phyloP scores from a whole-genome alignment of 2,329 filamentous ascomycete species.

The Chaetomium strumarium region DNA sequence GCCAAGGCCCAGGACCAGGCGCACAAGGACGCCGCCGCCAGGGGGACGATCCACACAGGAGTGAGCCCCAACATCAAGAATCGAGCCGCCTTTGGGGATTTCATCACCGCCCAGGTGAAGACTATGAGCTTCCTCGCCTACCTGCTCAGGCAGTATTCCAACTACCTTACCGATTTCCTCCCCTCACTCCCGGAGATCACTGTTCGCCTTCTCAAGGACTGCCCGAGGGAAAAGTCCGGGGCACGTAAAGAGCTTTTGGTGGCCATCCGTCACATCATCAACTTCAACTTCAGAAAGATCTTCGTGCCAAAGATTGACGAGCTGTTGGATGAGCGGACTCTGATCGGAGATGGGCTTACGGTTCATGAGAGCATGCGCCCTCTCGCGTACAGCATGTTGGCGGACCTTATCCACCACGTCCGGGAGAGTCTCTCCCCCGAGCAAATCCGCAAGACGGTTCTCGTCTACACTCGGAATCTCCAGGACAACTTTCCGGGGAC shows the following conservation, averaged over 20 bases:
- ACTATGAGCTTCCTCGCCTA: slow-evolving; percentile 99
- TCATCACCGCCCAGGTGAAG: slow-evolving; percentile 97
- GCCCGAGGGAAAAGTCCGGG: slow-evolving; percentile 86
- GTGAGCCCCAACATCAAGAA: slow-evolving; percentile 94
- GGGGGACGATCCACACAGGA: slow-evolving; percentile 80
- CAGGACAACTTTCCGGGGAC: slow-evolving; percentile 95
- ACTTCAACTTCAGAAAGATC: slow-evolving; percentile 95
- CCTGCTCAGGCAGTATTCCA: slow-evolving; percentile 78
- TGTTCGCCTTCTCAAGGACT: slow-evolving; percentile 86
- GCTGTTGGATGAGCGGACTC: slow-evolving; percentile 82
- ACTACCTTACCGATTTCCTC: slow-evolving; percentile 82
- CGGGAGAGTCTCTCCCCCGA: slow-evolving; percentile 80
- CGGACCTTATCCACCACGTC: slow-evolving; percentile 95
- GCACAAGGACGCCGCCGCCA: slow-evolving; percentile 74
- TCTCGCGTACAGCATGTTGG: slow-evolving; percentile 95
- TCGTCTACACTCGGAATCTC: slow-evolving; percentile 94
- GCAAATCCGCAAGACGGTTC: slow-evolving; percentile 91
- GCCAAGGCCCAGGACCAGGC: slow-evolving; percentile 90
- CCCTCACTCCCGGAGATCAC: slow-evolving; percentile 81
- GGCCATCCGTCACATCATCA: slow-evolving; percentile 96
- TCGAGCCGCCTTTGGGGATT: slow-evolving; percentile 88
- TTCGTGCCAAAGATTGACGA: slow-evolving; percentile 94
- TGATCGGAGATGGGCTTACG: slow-evolving; percentile 93
- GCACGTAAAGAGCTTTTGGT: slow-evolving; percentile 93
- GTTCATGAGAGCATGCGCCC: slow-evolving; percentile 96